These are phyloP conservation scores for Tetrahymena borealis DNA, from an alignment of 73 alveolate genomes.

Conservation along the genomic window DNA sequence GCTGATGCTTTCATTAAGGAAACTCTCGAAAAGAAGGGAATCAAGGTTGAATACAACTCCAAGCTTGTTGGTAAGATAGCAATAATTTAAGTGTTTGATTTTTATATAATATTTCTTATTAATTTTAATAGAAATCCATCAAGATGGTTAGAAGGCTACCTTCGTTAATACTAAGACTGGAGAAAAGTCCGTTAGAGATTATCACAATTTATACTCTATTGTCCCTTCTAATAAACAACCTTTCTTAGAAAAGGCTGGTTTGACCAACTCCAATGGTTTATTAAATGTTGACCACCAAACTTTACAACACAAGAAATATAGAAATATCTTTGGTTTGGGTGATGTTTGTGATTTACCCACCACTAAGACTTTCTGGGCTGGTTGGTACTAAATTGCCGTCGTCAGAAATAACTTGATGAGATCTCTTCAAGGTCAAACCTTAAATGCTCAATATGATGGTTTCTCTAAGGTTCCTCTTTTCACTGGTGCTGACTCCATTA, in stretches of 20 bases:
- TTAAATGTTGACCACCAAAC: slow-evolving; percentile 31
- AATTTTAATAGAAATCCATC: background rate
- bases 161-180: slow-evolving; percentile 36
- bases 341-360: slow-evolving; percentile 42
- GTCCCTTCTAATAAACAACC: slow-evolving; percentile 36
- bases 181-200: slow-evolving; percentile 4
- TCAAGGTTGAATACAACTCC: slow-evolving; percentile 34
- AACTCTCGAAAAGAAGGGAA: slow-evolving; percentile 16
- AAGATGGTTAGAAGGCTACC: slow-evolving; percentile 21
- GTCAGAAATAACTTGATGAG: slow-evolving; percentile 36
- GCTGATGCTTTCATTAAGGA: slow-evolving; percentile 41
- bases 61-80: slow-evolving; percentile 9
- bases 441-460: slow-evolving; percentile 42
- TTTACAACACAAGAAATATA: slow-evolving; percentile 31
- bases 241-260: slow-evolving; percentile 34
- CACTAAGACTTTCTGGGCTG: slow-evolving; percentile 47
- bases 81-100: background rate
- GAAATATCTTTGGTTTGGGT: slow-evolving; percentile 40
- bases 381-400: slow-evolving; percentile 33
- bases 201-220: slow-evolving; percentile 16
- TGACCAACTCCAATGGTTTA: slow-evolving; percentile 28
- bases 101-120: background rate
- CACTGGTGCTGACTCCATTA: slow-evolving; percentile 21
- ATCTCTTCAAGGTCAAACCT: slow-evolving; percentile 13
- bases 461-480: slow-evolving; percentile 41